Evolutionary conservation across 345 rosid species (phyloP).

Genomic region (Euphorbia tirucalli): DNA sequence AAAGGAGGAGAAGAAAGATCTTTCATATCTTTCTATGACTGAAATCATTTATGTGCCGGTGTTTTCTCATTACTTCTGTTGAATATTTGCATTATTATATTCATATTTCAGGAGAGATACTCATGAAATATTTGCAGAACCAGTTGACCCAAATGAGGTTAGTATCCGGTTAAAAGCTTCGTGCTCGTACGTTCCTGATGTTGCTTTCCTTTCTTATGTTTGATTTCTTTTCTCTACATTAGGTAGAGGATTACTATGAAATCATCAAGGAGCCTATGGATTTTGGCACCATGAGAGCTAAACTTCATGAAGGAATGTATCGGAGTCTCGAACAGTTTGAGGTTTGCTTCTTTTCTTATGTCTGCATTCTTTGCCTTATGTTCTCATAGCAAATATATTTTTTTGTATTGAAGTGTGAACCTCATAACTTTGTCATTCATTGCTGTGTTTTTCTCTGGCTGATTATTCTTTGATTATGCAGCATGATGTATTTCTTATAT

Average conservation of each 20-base stretch:
- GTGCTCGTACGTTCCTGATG: conserved; percentile 4
- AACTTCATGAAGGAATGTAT: conserved; percentile 82
- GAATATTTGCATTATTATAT: neutral
- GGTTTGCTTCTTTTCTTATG: conserved; percentile 37
- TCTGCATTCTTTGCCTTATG: conserved; percentile 1
- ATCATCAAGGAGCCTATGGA: conserved; percentile 71
- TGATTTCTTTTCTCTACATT: conserved; percentile 12
- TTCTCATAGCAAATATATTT: neutral
- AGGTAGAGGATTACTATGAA: conserved; percentile 63
- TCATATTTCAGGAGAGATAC: conserved; percentile 50
- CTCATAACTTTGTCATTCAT: neutral
- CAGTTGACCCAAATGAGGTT: conserved; percentile 59
- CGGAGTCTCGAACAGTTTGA: conserved; percentile 54
- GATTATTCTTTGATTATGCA: no score
- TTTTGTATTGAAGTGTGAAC: neutral
- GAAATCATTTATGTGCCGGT: neutral
- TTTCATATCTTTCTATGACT: neutral
- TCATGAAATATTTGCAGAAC: conserved; percentile 62
- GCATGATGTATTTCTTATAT: conserved; percentile 55
- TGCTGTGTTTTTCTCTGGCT: neutral
- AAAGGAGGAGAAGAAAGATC: neutral
- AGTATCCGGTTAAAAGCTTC: conserved; percentile 15
- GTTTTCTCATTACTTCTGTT: neutral
- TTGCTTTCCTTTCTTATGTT: conserved; percentile 5
- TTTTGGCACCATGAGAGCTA: conserved; percentile 81